A percentile compares a stretch with the other conserved stretches of the same genome.
These are phyloP conservation scores for Annulohypoxylon nitens DNA, from an alignment of 495 filamentous ascomycete species.

Conservation along the genomic window DNA sequence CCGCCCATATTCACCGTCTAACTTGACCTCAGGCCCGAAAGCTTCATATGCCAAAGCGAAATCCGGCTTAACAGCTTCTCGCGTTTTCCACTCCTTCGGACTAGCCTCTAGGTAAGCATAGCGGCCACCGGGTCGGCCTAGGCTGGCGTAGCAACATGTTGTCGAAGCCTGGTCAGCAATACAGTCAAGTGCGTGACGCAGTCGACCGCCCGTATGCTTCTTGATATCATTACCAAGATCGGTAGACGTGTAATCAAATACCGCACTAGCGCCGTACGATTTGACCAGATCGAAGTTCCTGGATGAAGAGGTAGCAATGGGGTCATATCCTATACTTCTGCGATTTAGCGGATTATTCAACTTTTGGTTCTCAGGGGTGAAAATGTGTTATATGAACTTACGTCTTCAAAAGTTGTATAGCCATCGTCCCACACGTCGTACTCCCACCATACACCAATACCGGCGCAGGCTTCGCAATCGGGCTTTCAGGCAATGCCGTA, in stretches of 20 bases:
- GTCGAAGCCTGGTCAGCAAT: neutral
- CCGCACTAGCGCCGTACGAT: neutral
- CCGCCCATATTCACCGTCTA: neutral
- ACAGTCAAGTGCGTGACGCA: neutral
- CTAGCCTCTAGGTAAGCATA: neutral
- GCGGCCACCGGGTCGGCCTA: neutral
- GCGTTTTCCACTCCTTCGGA: neutral
- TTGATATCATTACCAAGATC: neutral
- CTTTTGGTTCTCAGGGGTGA: too few species aligned
- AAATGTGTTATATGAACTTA: neutral
- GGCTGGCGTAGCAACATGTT: neutral
- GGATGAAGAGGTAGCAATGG: neutral
- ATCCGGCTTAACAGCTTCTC: neutral
- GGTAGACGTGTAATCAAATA: neutral
- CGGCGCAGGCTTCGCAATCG: neutral
- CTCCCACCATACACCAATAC: neutral
- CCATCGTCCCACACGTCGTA: constrained; percentile 1
- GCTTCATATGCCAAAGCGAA: neutral
- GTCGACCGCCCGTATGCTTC: neutral
- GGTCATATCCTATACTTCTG: neutral
- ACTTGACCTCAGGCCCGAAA: neutral
- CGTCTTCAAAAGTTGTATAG: constrained; percentile 8
- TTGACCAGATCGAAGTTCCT: neutral
- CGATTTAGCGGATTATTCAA: neutral
- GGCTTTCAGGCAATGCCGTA: neutral